These are phyloP conservation scores for Ganoderma leucocontextum DNA, from an alignment of 1,284 basidiomycete genomes.

Conservation along the genomic window DNA sequence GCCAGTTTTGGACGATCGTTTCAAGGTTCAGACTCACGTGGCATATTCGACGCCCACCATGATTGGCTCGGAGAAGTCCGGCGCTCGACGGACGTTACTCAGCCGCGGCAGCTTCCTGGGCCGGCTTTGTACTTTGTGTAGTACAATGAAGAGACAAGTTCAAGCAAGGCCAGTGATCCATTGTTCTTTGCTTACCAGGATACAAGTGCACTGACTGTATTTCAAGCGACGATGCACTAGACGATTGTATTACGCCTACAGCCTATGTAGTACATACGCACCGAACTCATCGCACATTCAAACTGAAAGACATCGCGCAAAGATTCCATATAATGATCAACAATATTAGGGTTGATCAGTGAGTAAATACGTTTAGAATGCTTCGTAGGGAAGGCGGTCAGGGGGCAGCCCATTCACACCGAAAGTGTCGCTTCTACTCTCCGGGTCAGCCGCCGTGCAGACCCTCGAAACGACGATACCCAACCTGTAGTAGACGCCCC, in stretches of 20 bases:
- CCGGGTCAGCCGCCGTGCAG: too few species aligned
- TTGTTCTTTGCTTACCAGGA: neutral
- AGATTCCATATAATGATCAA: neutral
- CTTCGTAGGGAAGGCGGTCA: neutral
- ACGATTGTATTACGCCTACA: too few species aligned
- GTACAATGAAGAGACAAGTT: neutral
- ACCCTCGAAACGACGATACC: too few species aligned
- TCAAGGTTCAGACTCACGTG: constrained; percentile 1
- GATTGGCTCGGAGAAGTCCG: neutral
- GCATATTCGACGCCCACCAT: neutral
- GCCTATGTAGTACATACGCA: too few species aligned
- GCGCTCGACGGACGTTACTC: neutral
- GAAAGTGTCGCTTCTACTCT: too few species aligned
- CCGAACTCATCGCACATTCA: too few species aligned
- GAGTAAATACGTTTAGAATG: neutral
- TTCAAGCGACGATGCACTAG: neutral
- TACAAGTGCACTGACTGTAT: neutral
- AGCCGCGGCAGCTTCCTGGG: too few species aligned
- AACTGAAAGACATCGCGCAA: too few species aligned
- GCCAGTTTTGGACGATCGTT: neutral
- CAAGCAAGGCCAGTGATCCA: neutral
- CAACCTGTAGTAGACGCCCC: too few species aligned
- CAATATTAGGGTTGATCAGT: neutral
- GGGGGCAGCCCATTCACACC: neutral
- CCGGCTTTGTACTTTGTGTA: neutral